Evolutionary conservation across 352 stramenopile genomes (phyloP).

Genomic region (Sclerospora graminicola): DNA sequence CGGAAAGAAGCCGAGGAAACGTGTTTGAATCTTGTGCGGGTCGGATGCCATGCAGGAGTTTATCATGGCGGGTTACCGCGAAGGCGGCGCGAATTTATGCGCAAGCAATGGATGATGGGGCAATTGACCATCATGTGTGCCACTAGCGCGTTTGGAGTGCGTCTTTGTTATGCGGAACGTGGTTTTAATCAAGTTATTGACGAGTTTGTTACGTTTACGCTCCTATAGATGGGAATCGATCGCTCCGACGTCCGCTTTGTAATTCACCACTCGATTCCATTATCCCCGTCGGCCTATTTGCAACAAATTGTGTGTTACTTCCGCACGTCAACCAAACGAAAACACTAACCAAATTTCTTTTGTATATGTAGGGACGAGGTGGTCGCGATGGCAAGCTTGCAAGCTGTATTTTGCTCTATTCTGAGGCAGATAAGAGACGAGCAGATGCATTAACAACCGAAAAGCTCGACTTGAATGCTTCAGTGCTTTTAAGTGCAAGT

Average conservation of each 20-base stretch:
- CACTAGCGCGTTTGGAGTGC: conserved; percentile 67
- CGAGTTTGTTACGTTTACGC: neutral
- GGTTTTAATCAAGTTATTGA: neutral
- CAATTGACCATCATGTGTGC: conserved; percentile 67
- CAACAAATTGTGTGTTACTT: conserved; percentile 72
- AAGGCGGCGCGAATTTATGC: conserved; percentile 56
- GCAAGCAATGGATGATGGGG: conserved; percentile 70
- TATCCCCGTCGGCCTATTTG: conserved; percentile 56
- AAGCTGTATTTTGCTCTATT: conserved; percentile 53
- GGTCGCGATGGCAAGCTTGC: conserved; percentile 47
- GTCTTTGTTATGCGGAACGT: neutral
- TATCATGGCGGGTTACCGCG: conserved; percentile 56
- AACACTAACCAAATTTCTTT: too few relatives aligned
- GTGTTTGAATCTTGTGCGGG: conserved; percentile 37
- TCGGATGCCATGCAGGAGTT: conserved; percentile 44
- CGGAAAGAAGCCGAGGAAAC: conserved; percentile 51
- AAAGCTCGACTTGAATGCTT: conserved; percentile 17
- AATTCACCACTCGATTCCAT: conserved; percentile 56
- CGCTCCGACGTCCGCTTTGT: conserved; percentile 65
- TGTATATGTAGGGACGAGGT: conserved; percentile 40
- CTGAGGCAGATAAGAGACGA: conserved; percentile 40
- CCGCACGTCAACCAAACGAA: too few relatives aligned
- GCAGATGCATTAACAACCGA: conserved; percentile 36
- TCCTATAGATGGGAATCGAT: conserved; percentile 69
- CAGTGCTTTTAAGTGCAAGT: conserved; percentile 22